phyloP scores from a whole-genome alignment of 805 yeast species.

The Nadsonia fulvescens region DNA sequence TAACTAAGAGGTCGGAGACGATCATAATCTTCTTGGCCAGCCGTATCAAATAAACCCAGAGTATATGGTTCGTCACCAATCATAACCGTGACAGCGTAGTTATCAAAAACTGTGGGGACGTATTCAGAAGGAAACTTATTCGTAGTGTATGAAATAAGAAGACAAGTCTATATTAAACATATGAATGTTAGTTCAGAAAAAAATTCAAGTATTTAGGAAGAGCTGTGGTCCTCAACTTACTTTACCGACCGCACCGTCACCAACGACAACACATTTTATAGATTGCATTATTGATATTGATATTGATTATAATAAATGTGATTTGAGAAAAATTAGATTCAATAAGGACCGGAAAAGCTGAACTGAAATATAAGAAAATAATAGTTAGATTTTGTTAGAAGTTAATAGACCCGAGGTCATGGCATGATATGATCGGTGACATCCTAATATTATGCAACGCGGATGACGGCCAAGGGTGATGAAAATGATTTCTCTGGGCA shows the following conservation, averaged over 20 bases:
- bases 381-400: no score
- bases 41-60: constrained; percentile 92
- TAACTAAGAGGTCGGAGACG: constrained; percentile 89
- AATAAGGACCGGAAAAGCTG: no score
- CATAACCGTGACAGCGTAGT: constrained; percentile 27
- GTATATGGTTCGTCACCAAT: constrained; percentile 98
- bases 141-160: constrained; percentile 87
- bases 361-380: no score
- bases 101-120: constrained; percentile 96
- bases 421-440: no score
- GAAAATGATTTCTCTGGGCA: no score
- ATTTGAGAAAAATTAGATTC: no score
- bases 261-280: constrained; percentile 89
- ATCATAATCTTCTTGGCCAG: constrained; percentile 98
- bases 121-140: constrained; percentile 96
- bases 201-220: not conserved
- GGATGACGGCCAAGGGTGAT: no score
- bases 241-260: constrained; percentile 99
- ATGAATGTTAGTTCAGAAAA: not conserved
- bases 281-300: constrained; percentile 19
- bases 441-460: no score
- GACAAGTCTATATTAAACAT: constrained; percentile 40
- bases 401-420: no score
- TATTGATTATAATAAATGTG: no score
- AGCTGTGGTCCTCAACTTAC: constrained; percentile 15